Evolutionary conservation across 1,284 basidiomycete species (phyloP).

Genomic region (Malassezia slooffiae): DNA sequence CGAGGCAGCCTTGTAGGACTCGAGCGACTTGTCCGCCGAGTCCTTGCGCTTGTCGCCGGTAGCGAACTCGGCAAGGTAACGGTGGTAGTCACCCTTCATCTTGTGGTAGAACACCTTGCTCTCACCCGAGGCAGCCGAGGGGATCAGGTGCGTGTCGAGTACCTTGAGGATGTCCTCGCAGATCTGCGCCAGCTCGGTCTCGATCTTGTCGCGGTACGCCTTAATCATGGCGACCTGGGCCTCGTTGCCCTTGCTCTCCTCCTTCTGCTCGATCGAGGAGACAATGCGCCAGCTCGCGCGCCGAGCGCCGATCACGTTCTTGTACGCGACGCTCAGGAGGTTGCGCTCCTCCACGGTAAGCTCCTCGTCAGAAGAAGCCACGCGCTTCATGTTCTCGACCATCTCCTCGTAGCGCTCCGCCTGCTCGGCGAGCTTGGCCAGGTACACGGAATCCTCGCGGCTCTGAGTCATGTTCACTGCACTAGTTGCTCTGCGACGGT

Average conservation of each 20-base stretch:
- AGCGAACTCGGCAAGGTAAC: constrained; percentile 98
- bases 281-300: constrained; percentile 99
- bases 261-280: constrained; percentile 99
- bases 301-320: constrained; percentile 99
- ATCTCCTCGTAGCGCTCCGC: constrained; percentile 48
- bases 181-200: constrained; percentile 93
- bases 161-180: constrained; percentile 99
- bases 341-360: constrained; percentile 99
- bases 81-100: constrained; percentile 99
- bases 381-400: constrained; percentile 48
- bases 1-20: constrained; percentile 98
- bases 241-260: constrained; percentile 98
- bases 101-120: constrained; percentile 99
- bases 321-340: constrained; percentile 96
- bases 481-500: too few species aligned
- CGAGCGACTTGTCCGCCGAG: constrained; percentile 94
- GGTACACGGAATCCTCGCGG: constrained; percentile 46
- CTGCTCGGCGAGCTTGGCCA: constrained; percentile 48
- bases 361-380: constrained; percentile 50
- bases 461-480: constrained; percentile 34
- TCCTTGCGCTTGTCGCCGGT: constrained; percentile 98
- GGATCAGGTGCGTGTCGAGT: constrained; percentile 97
- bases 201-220: constrained; percentile 89
- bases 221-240: constrained; percentile 98
- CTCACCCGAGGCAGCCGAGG: constrained; percentile 92